Base-by-base conservation (phyloP, 1,284 basidiomycete species). In the Trichosporon ovoides region DNA sequence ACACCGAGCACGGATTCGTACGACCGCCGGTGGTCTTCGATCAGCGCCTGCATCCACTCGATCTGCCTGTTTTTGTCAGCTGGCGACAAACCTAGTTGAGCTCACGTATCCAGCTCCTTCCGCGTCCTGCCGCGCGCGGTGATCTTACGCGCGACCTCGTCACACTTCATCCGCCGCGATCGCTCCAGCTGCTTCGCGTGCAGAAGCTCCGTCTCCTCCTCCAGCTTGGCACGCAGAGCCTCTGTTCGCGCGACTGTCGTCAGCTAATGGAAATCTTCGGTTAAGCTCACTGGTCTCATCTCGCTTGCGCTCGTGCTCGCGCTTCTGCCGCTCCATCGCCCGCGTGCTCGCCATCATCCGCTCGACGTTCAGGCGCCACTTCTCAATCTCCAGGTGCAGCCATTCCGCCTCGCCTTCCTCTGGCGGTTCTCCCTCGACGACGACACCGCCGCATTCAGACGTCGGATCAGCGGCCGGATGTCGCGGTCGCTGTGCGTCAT, bases 401-500 rank as follows among this genome's bases (percentile, higher is more conserved):
- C 70, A 38, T 38, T 73, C 71, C 28, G 38, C 62, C 54, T 72
- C 73, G 13, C 51, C 58, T 16, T 38, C 46, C 22, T 62, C 63
- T n/a, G 7, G 24, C 28, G 4, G 28, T 24, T 50, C 48, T 12
- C 22, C 36, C 3, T 53, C 57, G 6, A 43, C 57, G 9, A 4
- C 53, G 10, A 38, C 38, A 28, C 52, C 53, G 2, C 31, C 19
- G 22, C 36, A 48, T 73, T 68, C 22, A 76, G 53, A 2, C 74
- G 67, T 3, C 66, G 66, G 9, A 67, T 46, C 33, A 76, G 61
- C 0, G 67, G 58, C 51, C 69, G 67, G 43, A 71, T 51, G 12
- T 75, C 73, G 48, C 66, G 54, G 52, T 76, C 74, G 13, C 67
- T 56, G 59, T 76, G 73, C 14, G 68, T 66, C 16, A 76, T 63